A percentile compares a stretch with the other conserved stretches of the same genome.
Conservation (phyloP, 352 stramenopile genomes). For the Phytopythium sindhum region DNA sequence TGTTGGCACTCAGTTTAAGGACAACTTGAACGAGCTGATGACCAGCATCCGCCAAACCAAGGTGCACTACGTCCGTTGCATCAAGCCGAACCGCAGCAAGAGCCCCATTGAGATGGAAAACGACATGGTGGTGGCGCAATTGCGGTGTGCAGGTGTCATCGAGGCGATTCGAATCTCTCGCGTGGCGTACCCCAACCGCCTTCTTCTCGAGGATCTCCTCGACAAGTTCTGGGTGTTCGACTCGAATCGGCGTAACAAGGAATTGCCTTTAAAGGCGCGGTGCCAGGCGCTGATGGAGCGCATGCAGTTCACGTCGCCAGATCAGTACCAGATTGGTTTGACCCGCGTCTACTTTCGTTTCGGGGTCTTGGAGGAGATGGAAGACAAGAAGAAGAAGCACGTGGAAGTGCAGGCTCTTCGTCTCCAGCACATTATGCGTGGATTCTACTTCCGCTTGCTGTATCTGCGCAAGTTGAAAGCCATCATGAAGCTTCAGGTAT, state of each 20-base stretch:
- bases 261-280: constrained; percentile 37
- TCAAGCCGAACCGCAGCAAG: constrained; percentile 99
- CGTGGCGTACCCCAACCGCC: constrained; percentile 97
- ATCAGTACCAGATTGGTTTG: constrained; percentile 73
- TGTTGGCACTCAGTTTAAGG: constrained; percentile 91
- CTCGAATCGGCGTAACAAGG: constrained; percentile 28
- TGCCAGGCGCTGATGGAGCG: constrained; percentile 60
- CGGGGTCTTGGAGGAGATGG: constrained; percentile 75
- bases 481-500: constrained; percentile 77
- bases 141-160: constrained; percentile 98
- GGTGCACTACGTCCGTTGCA: constrained; percentile 98
- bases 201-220: constrained; percentile 83
- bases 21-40: constrained; percentile 92
- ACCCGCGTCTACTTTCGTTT: constrained; percentile 83
- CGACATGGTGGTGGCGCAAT: constrained; percentile 93
- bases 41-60: constrained; percentile 94
- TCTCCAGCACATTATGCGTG: constrained; percentile 72
- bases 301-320: constrained; percentile 56
- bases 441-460: constrained; percentile 52
- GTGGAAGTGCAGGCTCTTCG: constrained; percentile 60
- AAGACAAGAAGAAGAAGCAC: constrained; percentile 53
- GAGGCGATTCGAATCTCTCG: constrained; percentile 98
- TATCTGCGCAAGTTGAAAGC: constrained; percentile 66
- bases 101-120: constrained; percentile 89
- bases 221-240: constrained; percentile 82